Evolutionary conservation across 495 filamentous ascomycete species (phyloP), one percentile per base, ranked within the genome.

Genomic region (Hypoxylon fragiforme): DNA sequence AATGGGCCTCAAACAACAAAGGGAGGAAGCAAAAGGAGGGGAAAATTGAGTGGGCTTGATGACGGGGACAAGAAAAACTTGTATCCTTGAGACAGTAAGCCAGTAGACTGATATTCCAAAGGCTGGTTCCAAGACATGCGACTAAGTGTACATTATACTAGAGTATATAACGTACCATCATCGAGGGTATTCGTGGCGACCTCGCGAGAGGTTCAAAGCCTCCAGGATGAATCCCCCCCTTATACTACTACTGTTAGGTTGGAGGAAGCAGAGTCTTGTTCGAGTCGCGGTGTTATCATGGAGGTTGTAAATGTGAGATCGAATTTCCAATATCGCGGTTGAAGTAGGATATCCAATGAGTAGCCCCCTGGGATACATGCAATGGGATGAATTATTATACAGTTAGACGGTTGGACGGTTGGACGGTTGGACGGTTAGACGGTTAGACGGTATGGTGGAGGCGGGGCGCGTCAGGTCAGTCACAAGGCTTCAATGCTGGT

Each of bases 241-340:
- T 66, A 52, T 38, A 56, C 60, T 61, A 56, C 60, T 61, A 47
- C 51, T 20, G 53, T 61, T 55, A 59, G 55, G 59, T 65, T 55
- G 65, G 62, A 68, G 62, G 50, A 61, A 57, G 62, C 56, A 65
- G 45, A 50, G 39, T 66, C 57, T 62, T 48, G 46, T 62, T 43
- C 42, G 58, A 43, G 32, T 65, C 54, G 66, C 49, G 54, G 56
- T 44, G 65, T 56, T 70, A 70, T 66, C 74, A 77, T 75, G 68
- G 64, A 63, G 44, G 46, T 57, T n/a, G 48, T 51, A 31, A 41
- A 52, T 54, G 40, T 64, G 49, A 34, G 42, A 36, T 7, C 15
- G 47, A n/a, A 28, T 34, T 24, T 43, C 36, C 21, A 48, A 28
- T 7, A 16, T 38, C 41, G 52, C 18, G 19, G 42, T 34, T 24